Evolutionary conservation across 306 rosid genomes (phyloP).

Genomic region (Cicer cuneatum): DNA sequence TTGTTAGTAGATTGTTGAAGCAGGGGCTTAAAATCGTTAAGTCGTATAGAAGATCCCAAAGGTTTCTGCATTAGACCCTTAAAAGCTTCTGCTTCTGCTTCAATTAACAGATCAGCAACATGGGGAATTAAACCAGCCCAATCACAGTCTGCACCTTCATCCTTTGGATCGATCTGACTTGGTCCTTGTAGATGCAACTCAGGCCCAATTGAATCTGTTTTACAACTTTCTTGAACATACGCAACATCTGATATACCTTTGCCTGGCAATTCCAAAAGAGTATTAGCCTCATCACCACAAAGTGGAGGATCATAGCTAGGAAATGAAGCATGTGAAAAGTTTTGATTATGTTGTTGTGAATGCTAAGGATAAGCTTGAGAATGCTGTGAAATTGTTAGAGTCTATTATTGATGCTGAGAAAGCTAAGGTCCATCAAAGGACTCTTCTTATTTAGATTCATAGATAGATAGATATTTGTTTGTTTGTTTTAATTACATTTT

Average conservation of each 20-base stretch:
- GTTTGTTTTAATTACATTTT: no score
- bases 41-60: slow-evolving; percentile 49
- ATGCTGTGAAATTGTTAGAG: no score
- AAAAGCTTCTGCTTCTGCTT: slow-evolving; percentile 61
- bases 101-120: slow-evolving; percentile 65
- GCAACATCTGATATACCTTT: slow-evolving; percentile 48
- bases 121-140: slow-evolving; percentile 70
- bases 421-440: no score
- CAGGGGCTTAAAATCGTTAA: slow-evolving; percentile 45
- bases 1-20: slow-evolving; percentile 44
- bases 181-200: no score
- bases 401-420: no score
- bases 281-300: slow-evolving; percentile 44
- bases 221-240: slow-evolving; percentile 50
- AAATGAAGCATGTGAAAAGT: no score
- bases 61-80: slow-evolving; percentile 63
- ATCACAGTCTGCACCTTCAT: slow-evolving; percentile 56
- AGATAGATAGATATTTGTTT: no score
- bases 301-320: slow-evolving; percentile 53
- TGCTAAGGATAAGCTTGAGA: no score
- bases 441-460: no score
- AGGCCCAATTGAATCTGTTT: slow-evolving; percentile 45
- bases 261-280: slow-evolving; percentile 48
- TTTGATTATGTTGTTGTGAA: no score
- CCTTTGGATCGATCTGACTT: slow-evolving; percentile 50